These are phyloP conservation scores for Entomortierella beljakovae DNA, from an alignment of 192 early-diverging fungal genomes.

Conservation along the genomic window DNA sequence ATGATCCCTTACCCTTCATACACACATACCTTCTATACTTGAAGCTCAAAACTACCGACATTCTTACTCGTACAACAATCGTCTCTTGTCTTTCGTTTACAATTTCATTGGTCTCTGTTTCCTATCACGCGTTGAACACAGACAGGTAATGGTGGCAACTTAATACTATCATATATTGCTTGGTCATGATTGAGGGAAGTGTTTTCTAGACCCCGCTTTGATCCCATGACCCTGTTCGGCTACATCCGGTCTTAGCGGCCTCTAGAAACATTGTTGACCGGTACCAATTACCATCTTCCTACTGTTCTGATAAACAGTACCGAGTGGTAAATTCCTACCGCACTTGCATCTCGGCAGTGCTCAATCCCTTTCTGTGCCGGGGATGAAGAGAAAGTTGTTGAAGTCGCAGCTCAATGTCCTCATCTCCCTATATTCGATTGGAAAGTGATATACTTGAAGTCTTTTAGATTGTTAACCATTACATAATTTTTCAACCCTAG, in stretches of 20 bases:
- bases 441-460: background rate
- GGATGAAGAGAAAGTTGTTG: background rate
- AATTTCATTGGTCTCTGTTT: background rate
- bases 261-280: background rate
- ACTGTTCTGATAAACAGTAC: background rate
- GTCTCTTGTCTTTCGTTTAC: background rate
- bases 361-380: constrained; percentile 1
- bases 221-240: background rate
- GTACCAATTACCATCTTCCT: background rate
- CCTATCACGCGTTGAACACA: background rate
- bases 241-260: background rate
- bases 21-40: no score
- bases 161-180: background rate
- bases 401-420: background rate
- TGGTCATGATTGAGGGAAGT: background rate
- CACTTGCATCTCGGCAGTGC: no score
- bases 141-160: background rate
- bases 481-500: background rate
- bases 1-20: no score
- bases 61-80: background rate
- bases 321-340: no score
- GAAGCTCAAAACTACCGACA: no score
- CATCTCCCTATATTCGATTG: background rate
- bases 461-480: background rate
- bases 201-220: background rate